Conservation (phyloP, 441 rosid species). For the Adansonia gregorii region DNA sequence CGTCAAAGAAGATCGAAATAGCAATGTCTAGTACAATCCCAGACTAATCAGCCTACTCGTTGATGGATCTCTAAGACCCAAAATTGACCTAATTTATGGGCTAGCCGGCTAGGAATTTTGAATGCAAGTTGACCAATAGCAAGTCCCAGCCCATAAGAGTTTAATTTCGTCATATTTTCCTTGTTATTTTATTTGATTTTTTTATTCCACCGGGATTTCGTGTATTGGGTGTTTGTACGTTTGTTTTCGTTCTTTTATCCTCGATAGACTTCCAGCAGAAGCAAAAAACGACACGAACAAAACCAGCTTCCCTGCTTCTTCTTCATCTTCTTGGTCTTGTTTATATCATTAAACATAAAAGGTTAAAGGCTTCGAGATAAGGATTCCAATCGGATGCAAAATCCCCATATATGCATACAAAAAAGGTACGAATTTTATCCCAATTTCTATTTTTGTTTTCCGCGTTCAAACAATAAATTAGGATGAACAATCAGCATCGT, state of each 20-base stretch:
- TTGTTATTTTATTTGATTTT: background rate
- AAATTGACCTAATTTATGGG: background rate
- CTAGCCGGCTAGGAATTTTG: background rate
- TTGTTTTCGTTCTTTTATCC: background rate
- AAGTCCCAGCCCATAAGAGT: background rate
- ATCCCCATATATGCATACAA: background rate
- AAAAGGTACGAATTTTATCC: constrained; percentile 17
- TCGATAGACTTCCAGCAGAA: background rate
- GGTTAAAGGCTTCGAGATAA: background rate
- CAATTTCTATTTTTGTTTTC: constrained; percentile 10
- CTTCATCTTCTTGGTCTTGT: background rate
- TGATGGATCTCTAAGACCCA: background rate
- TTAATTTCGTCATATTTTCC: background rate
- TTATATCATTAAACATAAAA: background rate
- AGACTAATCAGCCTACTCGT: background rate
- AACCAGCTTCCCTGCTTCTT: background rate
- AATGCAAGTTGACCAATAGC: background rate
- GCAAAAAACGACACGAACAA: background rate
- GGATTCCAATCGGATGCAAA: background rate
- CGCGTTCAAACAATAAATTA: background rate
- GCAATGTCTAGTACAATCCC: too few species aligned
- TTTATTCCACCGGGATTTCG: background rate
- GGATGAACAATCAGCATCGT: background rate
- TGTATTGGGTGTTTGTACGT: background rate
- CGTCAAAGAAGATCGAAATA: too few species aligned